These are phyloP conservation scores for Lactifluus hygrophoroides DNA, from an alignment of 768 basidiomycete species.

Conservation along the genomic window DNA sequence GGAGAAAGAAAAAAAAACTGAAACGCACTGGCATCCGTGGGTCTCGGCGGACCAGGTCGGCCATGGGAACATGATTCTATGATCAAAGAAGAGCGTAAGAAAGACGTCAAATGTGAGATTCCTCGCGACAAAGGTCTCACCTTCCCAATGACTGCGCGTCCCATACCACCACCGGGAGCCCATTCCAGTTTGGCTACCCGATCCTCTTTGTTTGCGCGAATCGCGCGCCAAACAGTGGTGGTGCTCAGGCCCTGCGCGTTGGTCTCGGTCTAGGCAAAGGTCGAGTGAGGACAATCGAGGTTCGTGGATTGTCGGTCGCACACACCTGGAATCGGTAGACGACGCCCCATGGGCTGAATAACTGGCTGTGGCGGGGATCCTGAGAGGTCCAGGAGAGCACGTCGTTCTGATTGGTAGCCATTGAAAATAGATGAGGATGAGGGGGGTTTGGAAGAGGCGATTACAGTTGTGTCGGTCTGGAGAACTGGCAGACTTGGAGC, in stretches of 20 bases:
- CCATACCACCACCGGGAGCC: slow-evolving; percentile 74
- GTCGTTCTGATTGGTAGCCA: slow-evolving; percentile 42
- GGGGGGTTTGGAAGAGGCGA: slow-evolving; percentile 19
- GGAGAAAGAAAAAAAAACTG: slow-evolving; percentile 6
- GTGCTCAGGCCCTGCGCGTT: slow-evolving; percentile 56
- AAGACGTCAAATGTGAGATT: slow-evolving; percentile 22
- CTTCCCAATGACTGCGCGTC: slow-evolving; percentile 81
- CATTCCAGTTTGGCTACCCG: slow-evolving; percentile 84
- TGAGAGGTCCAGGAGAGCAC: slow-evolving; percentile 82
- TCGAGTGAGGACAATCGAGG: slow-evolving; percentile 23
- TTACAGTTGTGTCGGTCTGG: slow-evolving; percentile 17
- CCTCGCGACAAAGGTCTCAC: slow-evolving; percentile 32
- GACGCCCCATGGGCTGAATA: slow-evolving; percentile 77
- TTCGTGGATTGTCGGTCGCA: slow-evolving; percentile 18
- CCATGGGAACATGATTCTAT: slow-evolving; percentile 73
- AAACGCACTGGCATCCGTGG: slow-evolving; percentile 48
- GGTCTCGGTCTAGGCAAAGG: slow-evolving; percentile 48
- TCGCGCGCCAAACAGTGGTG: slow-evolving; percentile 73
- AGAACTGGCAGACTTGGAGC: slow-evolving; percentile 21
- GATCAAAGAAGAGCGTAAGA: slow-evolving; percentile 15
- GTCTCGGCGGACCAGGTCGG: slow-evolving; percentile 70
- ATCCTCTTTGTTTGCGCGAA: slow-evolving; percentile 79
- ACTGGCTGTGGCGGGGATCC: slow-evolving; percentile 73
- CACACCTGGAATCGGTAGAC: slow-evolving; percentile 73
- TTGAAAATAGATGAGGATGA: slow-evolving; percentile 28